Percentiles rank a stretch among this genome's conserved stretches.
Conservation (phyloP, 192 early-diverging fungal genomes). For the Backusella liffmaniae region DNA sequence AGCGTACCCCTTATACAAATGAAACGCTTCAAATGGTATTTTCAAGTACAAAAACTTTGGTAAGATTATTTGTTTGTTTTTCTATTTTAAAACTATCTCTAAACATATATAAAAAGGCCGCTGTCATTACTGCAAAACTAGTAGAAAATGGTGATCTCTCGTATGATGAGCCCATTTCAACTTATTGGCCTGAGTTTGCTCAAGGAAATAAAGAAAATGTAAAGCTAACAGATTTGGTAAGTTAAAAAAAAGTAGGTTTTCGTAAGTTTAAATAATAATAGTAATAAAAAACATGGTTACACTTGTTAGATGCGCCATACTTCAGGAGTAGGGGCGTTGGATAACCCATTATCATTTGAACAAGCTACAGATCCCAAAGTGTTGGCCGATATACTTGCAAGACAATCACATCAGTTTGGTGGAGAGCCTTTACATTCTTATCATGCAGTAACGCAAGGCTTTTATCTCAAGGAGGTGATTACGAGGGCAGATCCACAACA, state of each 20-base stretch:
- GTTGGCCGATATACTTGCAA: constrained; percentile 50
- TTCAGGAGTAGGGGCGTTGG: constrained; percentile 63
- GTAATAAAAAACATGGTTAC: background rate
- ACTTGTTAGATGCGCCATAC: constrained; percentile 51
- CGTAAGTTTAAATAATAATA: background rate
- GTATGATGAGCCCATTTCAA: constrained; percentile 50
- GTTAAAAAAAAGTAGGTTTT: background rate
- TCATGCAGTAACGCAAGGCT: constrained; percentile 65
- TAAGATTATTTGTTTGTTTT: constrained; percentile 20
- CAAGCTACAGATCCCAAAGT: constrained; percentile 49
- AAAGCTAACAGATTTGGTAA: constrained; percentile 52
- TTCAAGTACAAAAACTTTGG: constrained; percentile 61
- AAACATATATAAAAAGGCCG: constrained; percentile 20
- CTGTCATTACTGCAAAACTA: constrained; percentile 56
- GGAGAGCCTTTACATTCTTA: constrained; percentile 52
- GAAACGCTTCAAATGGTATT: constrained; percentile 65
- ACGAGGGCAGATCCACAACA: constrained; percentile 56
- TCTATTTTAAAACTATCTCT: constrained; percentile 43
- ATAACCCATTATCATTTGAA: constrained; percentile 42
- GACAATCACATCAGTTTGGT: constrained; percentile 64
- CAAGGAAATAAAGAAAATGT: constrained; percentile 67
- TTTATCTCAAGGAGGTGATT: constrained; percentile 75
- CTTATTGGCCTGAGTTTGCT: constrained; percentile 77
- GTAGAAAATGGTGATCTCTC: constrained; percentile 53
- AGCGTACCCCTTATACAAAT: constrained; percentile 42